These are phyloP conservation scores for Colletotrichum cordylinicola DNA, from an alignment of 2,329 filamentous ascomycete genomes.

Conservation along the genomic window DNA sequence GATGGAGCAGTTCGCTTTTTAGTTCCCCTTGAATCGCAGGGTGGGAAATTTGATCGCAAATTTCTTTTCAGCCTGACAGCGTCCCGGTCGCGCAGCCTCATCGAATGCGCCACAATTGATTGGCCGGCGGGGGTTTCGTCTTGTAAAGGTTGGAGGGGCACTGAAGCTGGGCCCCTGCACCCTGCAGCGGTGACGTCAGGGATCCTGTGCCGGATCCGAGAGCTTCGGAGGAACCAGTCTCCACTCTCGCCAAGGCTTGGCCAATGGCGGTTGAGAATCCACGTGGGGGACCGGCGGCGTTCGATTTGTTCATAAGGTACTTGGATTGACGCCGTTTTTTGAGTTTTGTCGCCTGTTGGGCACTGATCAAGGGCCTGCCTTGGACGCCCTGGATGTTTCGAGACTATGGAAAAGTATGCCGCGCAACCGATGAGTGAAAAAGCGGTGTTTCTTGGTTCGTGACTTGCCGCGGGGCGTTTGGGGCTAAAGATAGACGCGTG, in stretches of 20 bases:
- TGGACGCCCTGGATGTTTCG: not conserved
- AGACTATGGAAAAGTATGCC: not conserved
- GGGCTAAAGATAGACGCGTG: not conserved
- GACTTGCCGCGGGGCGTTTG: not conserved
- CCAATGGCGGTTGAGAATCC: not conserved
- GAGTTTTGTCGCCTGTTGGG: not conserved
- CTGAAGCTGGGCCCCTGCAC: not conserved
- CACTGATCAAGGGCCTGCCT: not conserved
- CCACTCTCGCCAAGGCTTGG: constrained; percentile 1
- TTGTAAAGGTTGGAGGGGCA: not conserved
- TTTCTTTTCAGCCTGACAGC: constrained; percentile 10
- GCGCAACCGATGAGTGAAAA: not conserved
- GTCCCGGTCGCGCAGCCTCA: constrained; percentile 1
- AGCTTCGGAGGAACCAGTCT: not conserved
- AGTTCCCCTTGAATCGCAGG: not conserved
- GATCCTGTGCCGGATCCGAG: not conserved
- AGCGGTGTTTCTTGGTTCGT: not conserved
- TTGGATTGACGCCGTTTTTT: not conserved
- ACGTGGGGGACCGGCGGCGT: not conserved
- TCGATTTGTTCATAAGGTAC: not conserved
- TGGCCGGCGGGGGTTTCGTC: not conserved
- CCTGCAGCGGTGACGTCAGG: constrained; percentile 2
- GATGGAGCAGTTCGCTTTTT: not conserved
- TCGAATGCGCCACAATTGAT: not conserved
- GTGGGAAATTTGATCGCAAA: not conserved